These are phyloP conservation scores for Coemansia sp. DNA, from an alignment of 192 early-diverging fungal genomes.

Conservation along the genomic window DNA sequence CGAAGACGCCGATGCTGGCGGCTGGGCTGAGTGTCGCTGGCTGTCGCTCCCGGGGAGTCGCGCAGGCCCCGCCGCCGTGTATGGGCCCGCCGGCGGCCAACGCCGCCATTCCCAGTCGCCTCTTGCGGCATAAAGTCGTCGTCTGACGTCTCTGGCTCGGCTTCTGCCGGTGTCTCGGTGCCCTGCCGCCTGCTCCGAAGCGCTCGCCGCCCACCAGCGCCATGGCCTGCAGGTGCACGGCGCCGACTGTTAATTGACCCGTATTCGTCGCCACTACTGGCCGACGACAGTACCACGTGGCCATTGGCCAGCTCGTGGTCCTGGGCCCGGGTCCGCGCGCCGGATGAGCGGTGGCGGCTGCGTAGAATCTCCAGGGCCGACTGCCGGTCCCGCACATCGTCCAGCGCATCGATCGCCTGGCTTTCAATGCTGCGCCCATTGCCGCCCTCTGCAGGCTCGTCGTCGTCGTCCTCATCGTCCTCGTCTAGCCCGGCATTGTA, in stretches of 20 bases:
- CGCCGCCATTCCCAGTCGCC: not conserved
- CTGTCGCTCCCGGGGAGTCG: too few species aligned
- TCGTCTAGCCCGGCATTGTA: conserved; percentile 49
- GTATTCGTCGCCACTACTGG: too few species aligned
- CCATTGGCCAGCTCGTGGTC: too few species aligned
- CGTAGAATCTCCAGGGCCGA: conserved; percentile 31
- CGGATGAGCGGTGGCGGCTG: conserved; percentile 31
- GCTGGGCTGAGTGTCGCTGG: conserved; percentile 1
- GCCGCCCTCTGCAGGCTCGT: conserved; percentile 2
- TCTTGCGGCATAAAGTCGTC: conserved; percentile 28
- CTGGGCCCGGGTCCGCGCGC: too few species aligned
- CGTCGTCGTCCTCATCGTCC: conserved; percentile 51
- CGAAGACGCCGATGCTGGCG: conserved; percentile 26
- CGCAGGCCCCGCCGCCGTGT: too few species aligned
- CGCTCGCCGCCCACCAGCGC: not conserved
- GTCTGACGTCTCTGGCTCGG: conserved; percentile 13
- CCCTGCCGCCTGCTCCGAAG: not conserved
- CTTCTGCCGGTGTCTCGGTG: not conserved
- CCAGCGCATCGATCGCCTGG: not conserved
- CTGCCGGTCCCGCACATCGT: conserved; percentile 13
- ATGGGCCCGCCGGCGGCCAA: not conserved
- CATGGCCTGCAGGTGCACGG: too few species aligned
- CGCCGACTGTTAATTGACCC: too few species aligned
- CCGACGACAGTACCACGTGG: too few species aligned
- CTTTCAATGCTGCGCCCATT: conserved; percentile 13